Base-by-base conservation (phyloP, 2,329 filamentous ascomycete species). In the Coniochaeta sp. region DNA sequence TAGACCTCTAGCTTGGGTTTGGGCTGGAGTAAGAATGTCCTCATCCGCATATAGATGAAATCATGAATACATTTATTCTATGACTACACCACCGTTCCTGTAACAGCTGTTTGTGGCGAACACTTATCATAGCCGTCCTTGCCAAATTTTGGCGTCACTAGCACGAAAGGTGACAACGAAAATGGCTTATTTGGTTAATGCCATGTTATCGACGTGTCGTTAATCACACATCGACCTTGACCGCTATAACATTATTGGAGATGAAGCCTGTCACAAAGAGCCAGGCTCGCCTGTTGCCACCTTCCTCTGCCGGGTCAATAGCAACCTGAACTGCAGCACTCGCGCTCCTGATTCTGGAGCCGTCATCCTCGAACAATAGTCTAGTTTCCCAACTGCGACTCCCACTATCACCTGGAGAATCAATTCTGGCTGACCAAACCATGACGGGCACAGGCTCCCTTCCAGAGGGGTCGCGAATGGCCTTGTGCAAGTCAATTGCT, bases 321-420 rank as follows among this genome's bases (percentile, higher is more conserved):
- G 78, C 76, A 1, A 87, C 74, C 50, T 87, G 61, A 0, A 85
- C 76, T 0, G 81, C 81, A 0, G 77, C 73, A 60, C 81, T 85
- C 0, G 76, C 77, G 6, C 74, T 77, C 12, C 82, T 73, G 28
- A 87, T 71, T 17, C 72, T 72, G 0, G 67, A 71, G 1, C 84
- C 81, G 57, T 87, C 82, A 62, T 87, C 85, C 52, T 83, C 76
- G 61, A 87, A 86, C 0, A 88, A 55, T 1, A 84, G 57, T n/a
- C 69, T 72, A 22, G 73, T 77, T 57, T 77, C 72, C 77, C 78
- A 82, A 1, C 50, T 58, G 12, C 59, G 56, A 50, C 44, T 26
- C 14, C 2, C 2, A 59, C 50, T 26, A 59, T 60, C 0, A 43
- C 47, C 11, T 16, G 43, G 16, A 6, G 40, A 16, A 40, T 16